Evolutionary conservation across 345 rosid genomes (phyloP), one percentile per base, ranked within the genome.

Genomic region (Eucalyptus polybractea): DNA sequence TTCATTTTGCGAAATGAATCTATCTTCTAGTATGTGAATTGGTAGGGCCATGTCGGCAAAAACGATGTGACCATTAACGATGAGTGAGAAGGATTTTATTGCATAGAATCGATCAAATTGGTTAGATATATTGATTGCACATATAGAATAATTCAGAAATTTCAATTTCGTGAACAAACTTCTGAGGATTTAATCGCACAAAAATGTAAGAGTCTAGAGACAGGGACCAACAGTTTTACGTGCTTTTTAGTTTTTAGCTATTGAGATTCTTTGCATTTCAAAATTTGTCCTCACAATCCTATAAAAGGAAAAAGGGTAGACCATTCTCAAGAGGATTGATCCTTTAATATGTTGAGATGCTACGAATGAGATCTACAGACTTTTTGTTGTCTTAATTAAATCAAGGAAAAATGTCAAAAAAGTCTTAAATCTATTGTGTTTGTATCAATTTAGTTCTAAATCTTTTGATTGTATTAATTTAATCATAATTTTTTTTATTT

Each of bases 21-120:
- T 42, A 19, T 37, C 45, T 19, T 37, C 14, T 3, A 7, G 25
- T 2, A 10, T 16, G 47, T 21, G 25, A 37, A 72, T 72, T 8
- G 7, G 80, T 14, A 33, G 13, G 10, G 81, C 24, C 24, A 2
- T 33, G 80, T 33, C 2, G 3, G 40, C 13, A 72, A 14, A 33
- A 2, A 0, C 0, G 44, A 72, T n/a, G 13, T 5, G 10, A 1
- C 15, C 6, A 1, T 13, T 62, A 29, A 62, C 0, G 3, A 67
- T 0, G 80, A 15, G 22, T 1, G 10, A 31, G 21, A 31, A 65
- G 42, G 12, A n/a, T 67, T n/a, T 33, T 3, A 0, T 65, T 14
- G 37, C 19, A 7, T 4, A n/a, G 1, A 65, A 8, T n/a, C 2
- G 0, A n/a, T 16, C 0, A 0, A 65, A 4, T 65, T 13, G 21